Evolutionary conservation across 805 yeast genomes (phyloP).

Genomic region (Kuraishia piskuri): DNA sequence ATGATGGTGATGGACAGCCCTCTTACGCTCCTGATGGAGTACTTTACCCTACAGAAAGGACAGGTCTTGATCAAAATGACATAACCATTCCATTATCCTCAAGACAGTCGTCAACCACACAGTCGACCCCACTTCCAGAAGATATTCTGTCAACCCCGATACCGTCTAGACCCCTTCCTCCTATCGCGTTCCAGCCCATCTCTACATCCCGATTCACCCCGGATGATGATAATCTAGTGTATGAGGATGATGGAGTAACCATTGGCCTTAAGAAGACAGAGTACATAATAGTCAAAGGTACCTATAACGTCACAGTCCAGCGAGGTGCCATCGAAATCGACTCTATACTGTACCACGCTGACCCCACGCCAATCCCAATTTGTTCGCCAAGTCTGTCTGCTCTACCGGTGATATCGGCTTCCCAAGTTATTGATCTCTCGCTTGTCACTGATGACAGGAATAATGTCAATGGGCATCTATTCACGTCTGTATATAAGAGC

Average conservation of each 20-base stretch:
- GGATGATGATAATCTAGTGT: constrained; percentile 28
- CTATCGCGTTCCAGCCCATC: not conserved
- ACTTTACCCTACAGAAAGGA: not conserved
- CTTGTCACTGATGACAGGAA: constrained; percentile 20
- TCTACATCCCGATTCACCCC: constrained; percentile 28
- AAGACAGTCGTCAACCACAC: not conserved
- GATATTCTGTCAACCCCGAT: not conserved
- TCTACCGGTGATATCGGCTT: constrained; percentile 35
- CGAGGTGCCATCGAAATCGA: constrained; percentile 41
- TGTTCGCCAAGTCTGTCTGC: constrained; percentile 24
- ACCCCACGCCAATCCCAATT: constrained; percentile 20
- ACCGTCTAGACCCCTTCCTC: not conserved
- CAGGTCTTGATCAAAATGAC: not conserved
- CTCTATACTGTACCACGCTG: constrained; percentile 24
- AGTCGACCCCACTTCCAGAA: not conserved
- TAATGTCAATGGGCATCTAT: constrained; percentile 27
- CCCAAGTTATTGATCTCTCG: constrained; percentile 26
- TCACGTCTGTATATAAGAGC: constrained; percentile 30
- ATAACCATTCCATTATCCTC: not conserved
- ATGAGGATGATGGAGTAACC: constrained; percentile 21
- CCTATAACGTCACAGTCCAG: constrained; percentile 31
- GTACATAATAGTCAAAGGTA: constrained; percentile 37
- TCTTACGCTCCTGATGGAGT: not conserved
- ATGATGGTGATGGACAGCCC: constrained; percentile 6
- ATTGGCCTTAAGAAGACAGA: constrained; percentile 37